Percentiles rank a stretch among this genome's conserved stretches.
Conservation (phyloP, 768 basidiomycete genomes). For the Kwoniella bestiolae region DNA sequence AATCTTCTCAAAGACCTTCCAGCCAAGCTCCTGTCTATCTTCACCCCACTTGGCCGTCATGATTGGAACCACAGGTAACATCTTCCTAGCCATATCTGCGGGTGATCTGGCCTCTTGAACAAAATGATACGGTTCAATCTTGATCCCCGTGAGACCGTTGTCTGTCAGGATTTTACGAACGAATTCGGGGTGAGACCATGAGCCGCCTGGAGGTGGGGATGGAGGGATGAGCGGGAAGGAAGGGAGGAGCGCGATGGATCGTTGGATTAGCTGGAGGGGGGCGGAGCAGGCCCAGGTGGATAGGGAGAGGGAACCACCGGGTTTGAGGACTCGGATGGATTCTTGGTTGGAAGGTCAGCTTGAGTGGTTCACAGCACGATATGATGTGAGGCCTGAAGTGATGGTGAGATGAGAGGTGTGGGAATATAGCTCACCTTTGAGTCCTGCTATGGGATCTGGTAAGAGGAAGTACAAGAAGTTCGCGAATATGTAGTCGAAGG, state of each 20-base stretch:
- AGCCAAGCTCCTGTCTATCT: background rate
- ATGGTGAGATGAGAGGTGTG: background rate
- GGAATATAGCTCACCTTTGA: background rate
- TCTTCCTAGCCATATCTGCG: conserved; percentile 8
- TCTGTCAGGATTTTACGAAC: background rate
- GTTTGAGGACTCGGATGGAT: conserved; percentile 3
- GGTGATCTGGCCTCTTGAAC: background rate
- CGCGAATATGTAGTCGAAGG: background rate
- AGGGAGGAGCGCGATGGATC: background rate
- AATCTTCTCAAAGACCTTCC: conserved; percentile 1
- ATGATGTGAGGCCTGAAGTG: background rate
- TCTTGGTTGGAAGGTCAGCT: background rate
- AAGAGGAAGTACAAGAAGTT: conserved; percentile 11
- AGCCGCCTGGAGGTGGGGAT: background rate
- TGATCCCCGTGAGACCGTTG: background rate
- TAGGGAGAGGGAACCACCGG: background rate
- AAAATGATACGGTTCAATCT: conserved; percentile 2
- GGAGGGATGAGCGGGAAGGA: background rate
- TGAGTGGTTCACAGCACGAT: too few species aligned
- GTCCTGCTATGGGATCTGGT: background rate
- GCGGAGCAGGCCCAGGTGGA: conserved; percentile 1
- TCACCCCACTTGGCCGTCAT: background rate
- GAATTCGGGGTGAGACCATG: background rate
- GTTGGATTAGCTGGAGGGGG: background rate
- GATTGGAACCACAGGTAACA: conserved; percentile 2